A percentile compares a stretch with the other conserved stretches of the same genome.
Evolutionary conservation across 331 rosid species (phyloP).

Genomic region (Pyracantha coccinea): DNA sequence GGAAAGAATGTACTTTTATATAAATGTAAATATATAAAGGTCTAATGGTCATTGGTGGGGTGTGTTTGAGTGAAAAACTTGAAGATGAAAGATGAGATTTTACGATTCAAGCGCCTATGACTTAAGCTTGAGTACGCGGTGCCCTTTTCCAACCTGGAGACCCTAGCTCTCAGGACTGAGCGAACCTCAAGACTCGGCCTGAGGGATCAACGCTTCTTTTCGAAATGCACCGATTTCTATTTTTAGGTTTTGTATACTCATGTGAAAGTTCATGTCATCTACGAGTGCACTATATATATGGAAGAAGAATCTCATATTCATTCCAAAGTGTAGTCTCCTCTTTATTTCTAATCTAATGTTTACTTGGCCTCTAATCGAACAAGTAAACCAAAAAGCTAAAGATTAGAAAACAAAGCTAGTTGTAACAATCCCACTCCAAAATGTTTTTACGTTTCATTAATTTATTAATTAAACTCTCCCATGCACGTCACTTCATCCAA

Average conservation of each 20-base stretch:
- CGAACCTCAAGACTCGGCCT: too few relatives aligned
- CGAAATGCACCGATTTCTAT: background rate
- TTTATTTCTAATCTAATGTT: too few relatives aligned
- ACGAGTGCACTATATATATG: background rate
- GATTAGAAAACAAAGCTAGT: background rate
- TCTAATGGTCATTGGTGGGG: too few relatives aligned
- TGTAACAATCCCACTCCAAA: background rate
- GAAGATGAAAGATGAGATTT: too few relatives aligned
- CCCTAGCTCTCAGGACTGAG: too few relatives aligned
- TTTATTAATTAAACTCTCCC: too few relatives aligned
- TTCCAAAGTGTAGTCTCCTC: background rate
- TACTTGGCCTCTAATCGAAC: background rate
- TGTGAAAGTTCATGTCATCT: background rate
- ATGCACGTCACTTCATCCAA: too few relatives aligned
- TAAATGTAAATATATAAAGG: background rate
- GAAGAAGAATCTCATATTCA: background rate
- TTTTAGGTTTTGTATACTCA: background rate
- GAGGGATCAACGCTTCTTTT: background rate
- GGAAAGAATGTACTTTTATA: background rate
- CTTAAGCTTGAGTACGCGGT: too few relatives aligned
- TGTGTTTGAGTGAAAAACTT: too few relatives aligned
- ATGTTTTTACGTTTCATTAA: background rate
- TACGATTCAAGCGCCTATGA: too few relatives aligned
- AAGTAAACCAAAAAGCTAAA: background rate
- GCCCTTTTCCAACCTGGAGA: too few relatives aligned